Percentiles rank a stretch among this genome's conserved stretches.
Evolutionary conservation across 495 filamentous ascomycete genomes (phyloP).

Genomic region (Aspergillus taichungensis): DNA sequence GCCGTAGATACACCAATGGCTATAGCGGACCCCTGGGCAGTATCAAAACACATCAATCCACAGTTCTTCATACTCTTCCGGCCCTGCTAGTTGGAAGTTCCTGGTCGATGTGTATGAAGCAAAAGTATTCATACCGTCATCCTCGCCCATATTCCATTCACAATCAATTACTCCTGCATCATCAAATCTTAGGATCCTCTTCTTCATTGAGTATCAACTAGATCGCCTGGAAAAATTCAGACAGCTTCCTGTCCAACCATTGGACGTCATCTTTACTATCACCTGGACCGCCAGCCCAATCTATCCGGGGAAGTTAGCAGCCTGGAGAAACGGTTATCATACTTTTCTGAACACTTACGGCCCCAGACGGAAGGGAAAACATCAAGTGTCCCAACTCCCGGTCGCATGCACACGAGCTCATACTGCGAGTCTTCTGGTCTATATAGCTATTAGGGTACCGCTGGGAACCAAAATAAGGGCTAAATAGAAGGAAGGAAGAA

Average conservation of each 20-base stretch:
- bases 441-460: constrained; percentile 7
- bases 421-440: constrained; percentile 61
- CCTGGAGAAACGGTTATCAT: too few relatives aligned
- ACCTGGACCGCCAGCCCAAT: constrained; percentile 56
- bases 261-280: constrained; percentile 54
- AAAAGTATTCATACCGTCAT: not conserved
- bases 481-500: not conserved
- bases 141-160: not conserved
- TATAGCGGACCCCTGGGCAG: too few relatives aligned
- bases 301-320: constrained; percentile 13
- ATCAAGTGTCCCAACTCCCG: constrained; percentile 48
- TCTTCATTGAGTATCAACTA: not conserved
- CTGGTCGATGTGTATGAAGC: too few relatives aligned
- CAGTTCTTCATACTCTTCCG: too few relatives aligned
- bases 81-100: too few relatives aligned
- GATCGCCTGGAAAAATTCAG: constrained; percentile 32
- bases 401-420: constrained; percentile 55
- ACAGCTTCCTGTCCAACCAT: constrained; percentile 56
- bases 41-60: too few relatives aligned
- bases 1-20: too few relatives aligned
- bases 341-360: constrained; percentile 38
- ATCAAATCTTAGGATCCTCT: not conserved
- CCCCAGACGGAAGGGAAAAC: constrained; percentile 61
- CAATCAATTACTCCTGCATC: too few relatives aligned
- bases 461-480: too few relatives aligned